Base-by-base conservation (phyloP, 371 early-diverging fungal genomes). In the Mucor indicus region DNA sequence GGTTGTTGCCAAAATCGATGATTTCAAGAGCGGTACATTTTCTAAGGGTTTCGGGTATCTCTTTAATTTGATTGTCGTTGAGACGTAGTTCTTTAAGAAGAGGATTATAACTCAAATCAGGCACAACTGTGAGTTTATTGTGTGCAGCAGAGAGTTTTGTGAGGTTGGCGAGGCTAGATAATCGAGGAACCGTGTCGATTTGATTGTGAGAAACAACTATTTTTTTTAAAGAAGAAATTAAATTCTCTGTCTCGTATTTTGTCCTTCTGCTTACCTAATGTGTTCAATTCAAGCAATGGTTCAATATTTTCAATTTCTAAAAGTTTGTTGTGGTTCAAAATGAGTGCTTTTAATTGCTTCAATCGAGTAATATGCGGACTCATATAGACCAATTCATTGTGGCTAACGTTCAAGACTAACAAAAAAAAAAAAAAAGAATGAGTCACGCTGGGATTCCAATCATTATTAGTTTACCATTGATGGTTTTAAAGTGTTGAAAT, bases 131-230 rank as follows among this genome's bases (percentile, higher is more conserved):
- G 17, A 93, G 50, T 33, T 62, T 58, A 57, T 92, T 92, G 60
- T 92, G 89, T 2, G 90, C 81, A 20, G 80, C 80, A 1, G 86
- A 86, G 2, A 93, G 72, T 44, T 92, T 92, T 5, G 83, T 80
- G 16, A 93, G 75, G 32, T 81, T 66, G 1, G 67, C 50, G 23
- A 87, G 62, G 23, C 63, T 57, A 0, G 77, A 72, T 31, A 91
- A 69, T 5, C 73, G 64, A 1, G 85, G 83, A 7, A 88, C 46
- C 1, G 58, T 62, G 17, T 83, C 72, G 36, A 93, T 62, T 43
- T 78, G 54, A 71, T 93, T 93, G 50, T 91, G 87, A 0, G 92
- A 91, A 19, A 93, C 62, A 17, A 93, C 92, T 72, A 49, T 4
- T 20, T 22, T 9, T 39, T 7, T 13, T 5, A 33, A 33, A 33